Evolutionary conservation across 345 rosid species (phyloP).

Genomic region (Leavenworthia alabamica): DNA sequence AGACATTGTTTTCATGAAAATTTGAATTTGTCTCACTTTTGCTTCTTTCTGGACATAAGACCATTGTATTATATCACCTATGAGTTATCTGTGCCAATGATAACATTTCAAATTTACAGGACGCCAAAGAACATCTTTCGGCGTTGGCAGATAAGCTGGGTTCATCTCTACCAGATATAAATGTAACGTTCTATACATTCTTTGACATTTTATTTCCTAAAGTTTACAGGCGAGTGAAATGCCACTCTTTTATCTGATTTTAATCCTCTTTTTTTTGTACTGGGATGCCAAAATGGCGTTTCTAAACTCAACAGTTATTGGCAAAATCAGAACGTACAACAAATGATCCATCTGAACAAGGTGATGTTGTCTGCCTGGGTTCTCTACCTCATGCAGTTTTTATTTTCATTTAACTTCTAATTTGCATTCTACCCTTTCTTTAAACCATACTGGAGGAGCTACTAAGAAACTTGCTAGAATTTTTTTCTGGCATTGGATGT

Average conservation of each 20-base stretch:
- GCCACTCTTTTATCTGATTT: slow-evolving; percentile 17
- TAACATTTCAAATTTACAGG: slow-evolving; percentile 41
- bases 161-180: slow-evolving; percentile 75
- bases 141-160: slow-evolving; percentile 95
- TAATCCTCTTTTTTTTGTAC: slow-evolving; percentile 16
- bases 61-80: neutral
- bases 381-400: slow-evolving; percentile 45
- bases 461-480: slow-evolving; percentile 8
- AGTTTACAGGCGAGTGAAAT: slow-evolving; percentile 3
- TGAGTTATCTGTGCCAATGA: slow-evolving; percentile 15
- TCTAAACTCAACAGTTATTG: slow-evolving; percentile 57
- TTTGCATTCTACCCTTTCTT: neutral
- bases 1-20: neutral
- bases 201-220: slow-evolving; percentile 7
- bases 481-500: neutral
- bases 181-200: slow-evolving; percentile 42
- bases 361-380: slow-evolving; percentile 64
- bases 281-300: slow-evolving; percentile 29
- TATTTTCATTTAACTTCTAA: slow-evolving; percentile 37
- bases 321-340: slow-evolving; percentile 53
- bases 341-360: slow-evolving; percentile 85
- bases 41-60: neutral
- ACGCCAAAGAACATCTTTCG: slow-evolving; percentile 93
- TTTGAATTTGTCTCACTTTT: neutral
- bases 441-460: neutral